Conservation (phyloP, 164 flowering plant genomes). For the Chimonanthus salicifolius region DNA sequence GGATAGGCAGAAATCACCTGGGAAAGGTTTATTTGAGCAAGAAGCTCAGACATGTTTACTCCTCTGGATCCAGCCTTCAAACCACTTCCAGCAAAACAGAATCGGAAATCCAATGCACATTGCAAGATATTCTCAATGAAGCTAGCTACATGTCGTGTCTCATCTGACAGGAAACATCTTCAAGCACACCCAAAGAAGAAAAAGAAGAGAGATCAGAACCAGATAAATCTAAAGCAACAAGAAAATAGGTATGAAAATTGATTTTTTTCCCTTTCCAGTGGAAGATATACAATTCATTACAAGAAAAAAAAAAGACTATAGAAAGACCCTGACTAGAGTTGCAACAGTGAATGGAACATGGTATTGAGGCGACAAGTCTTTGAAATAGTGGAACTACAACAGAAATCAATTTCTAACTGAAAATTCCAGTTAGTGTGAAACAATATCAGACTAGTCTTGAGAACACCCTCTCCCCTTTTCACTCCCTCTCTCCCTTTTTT, state of each 20-base stretch:
- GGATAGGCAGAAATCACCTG: constrained; percentile 32
- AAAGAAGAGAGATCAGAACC: constrained; percentile 4
- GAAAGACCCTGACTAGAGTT: not conserved
- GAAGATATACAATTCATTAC: too few relatives aligned
- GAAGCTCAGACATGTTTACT: constrained; percentile 18
- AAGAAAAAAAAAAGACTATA: too few relatives aligned
- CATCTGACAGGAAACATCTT: constrained; percentile 84
- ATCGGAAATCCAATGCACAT: constrained; percentile 79
- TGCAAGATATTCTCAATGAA: constrained; percentile 66
- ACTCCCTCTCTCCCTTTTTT: too few relatives aligned
- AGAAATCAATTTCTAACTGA: not conserved
- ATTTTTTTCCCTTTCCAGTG: too few relatives aligned
- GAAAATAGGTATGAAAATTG: not conserved
- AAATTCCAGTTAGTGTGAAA: not conserved
- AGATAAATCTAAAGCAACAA: not conserved
- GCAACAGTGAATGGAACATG: not conserved
- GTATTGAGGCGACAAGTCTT: not conserved
- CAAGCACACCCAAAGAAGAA: constrained; percentile 7
- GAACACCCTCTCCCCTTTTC: too few relatives aligned
- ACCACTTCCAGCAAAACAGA: constrained; percentile 37
- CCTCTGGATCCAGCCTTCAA: constrained; percentile 24
- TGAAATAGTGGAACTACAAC: not conserved
- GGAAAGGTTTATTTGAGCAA: constrained; percentile 43
- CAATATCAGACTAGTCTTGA: not conserved
- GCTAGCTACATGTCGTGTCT: constrained; percentile 35